Conservation (phyloP, 1,139 yeast genomes). For the Lodderomyces theae region DNA sequence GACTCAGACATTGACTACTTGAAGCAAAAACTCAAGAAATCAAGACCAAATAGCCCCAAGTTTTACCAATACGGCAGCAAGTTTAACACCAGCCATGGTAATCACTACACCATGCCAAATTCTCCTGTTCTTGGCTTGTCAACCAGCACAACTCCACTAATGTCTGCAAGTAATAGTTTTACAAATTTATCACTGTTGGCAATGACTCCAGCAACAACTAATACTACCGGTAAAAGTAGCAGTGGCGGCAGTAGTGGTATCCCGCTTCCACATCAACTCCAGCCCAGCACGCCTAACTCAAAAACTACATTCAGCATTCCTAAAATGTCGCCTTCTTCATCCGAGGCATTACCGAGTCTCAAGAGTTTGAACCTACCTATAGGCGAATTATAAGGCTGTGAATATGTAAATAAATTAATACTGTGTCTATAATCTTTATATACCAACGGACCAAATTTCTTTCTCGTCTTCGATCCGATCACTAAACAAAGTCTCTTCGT, state of each 20-base stretch:
- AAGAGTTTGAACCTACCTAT: constrained; percentile 43
- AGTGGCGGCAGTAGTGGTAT: neutral
- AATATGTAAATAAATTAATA: constrained; percentile 2
- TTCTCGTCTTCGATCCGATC: constrained; percentile 83
- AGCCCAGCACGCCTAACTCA: neutral
- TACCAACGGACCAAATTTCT: constrained; percentile 88
- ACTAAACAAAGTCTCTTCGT: constrained; percentile 77
- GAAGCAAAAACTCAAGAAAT: constrained; percentile 56
- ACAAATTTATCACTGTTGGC: constrained; percentile 41
- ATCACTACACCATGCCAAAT: constrained; percentile 53
- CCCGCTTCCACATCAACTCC: constrained; percentile 6
- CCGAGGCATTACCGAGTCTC: constrained; percentile 41
- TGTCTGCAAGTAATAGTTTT: constrained; percentile 44
- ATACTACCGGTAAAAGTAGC: neutral
- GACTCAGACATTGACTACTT: constrained; percentile 48
- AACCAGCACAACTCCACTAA: constrained; percentile 41
- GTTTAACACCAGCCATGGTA: constrained; percentile 6
- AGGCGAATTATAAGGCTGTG: too few relatives aligned
- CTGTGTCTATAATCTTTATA: constrained; percentile 26
- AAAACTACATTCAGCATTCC: constrained; percentile 28
- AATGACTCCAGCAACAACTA: constrained; percentile 23
- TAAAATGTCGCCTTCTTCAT: constrained; percentile 23
- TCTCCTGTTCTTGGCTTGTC: constrained; percentile 55
- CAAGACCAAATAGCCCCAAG: constrained; percentile 68
- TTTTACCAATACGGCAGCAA: constrained; percentile 9